Evolutionary conservation across 2,329 filamentous ascomycete genomes (phyloP).

Genomic region (Fusarium mangiferae): DNA sequence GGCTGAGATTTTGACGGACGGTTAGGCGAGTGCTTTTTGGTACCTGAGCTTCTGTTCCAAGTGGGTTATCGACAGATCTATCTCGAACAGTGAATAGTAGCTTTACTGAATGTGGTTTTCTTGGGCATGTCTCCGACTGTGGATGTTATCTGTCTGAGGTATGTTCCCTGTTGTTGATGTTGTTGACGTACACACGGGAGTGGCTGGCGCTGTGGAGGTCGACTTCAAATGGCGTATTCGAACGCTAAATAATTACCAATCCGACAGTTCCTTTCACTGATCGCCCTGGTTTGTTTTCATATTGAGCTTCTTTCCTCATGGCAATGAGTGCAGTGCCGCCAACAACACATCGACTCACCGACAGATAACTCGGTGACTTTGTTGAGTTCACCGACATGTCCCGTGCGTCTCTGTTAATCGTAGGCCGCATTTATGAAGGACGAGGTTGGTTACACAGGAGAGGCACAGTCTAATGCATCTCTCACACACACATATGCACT

Average conservation of each 20-base stretch:
- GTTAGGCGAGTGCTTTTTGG: slow-evolving; percentile 8
- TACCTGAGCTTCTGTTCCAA: slow-evolving; percentile 8
- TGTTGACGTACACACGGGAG: slow-evolving; percentile 15
- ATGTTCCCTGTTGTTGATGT: background rate
- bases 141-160: background rate
- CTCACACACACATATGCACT: slow-evolving; percentile 1
- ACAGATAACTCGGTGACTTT: slow-evolving; percentile 14
- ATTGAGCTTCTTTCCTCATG: background rate
- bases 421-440: slow-evolving; percentile 10
- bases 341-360: slow-evolving; percentile 5
- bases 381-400: slow-evolving; percentile 24
- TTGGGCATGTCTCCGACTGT: slow-evolving; percentile 4
- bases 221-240: slow-evolving; percentile 10
- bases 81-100: background rate
- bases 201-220: slow-evolving; percentile 31
- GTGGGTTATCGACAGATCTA: slow-evolving; percentile 27
- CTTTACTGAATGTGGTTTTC: slow-evolving; percentile 7
- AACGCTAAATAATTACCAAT: slow-evolving; percentile 7
- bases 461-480: slow-evolving; percentile 5
- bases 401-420: slow-evolving; percentile 1
- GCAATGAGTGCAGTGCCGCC: background rate
- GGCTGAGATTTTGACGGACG: slow-evolving; percentile 6
- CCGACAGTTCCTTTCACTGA: background rate
- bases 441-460: slow-evolving; percentile 14
- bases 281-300: background rate